Evolutionary conservation across 2,329 filamentous ascomycete species (phyloP), one percentile per base, ranked within the genome.

Genomic region (Lachnellula occidentalis): DNA sequence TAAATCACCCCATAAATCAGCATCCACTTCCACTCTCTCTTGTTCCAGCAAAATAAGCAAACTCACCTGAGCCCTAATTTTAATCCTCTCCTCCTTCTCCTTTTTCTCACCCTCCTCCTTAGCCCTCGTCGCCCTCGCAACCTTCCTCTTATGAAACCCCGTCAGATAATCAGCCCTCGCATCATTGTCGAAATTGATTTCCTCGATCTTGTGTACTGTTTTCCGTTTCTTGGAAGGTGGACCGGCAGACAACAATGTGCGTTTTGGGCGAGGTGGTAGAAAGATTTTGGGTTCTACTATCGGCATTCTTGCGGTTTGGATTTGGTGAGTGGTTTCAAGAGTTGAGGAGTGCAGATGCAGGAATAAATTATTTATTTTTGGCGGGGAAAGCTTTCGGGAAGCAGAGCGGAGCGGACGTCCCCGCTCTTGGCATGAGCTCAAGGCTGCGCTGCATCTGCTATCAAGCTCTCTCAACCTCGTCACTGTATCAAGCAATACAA

Each of bases 81-180:
- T 76, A 54, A 92, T 80, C 68, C 80, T 88, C 70, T 96, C 92
- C 66, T 91, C 82, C 48, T 86, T 83, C 47, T 86, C 90, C 68
- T 81, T 85, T 71, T 90, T 87, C 45, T 82, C 85, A 3, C 90
- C 89, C 63, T 87, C 78, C 62, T 94, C 90, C 67, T 94, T 88
- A 1, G 92, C 92, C 71, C 86, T 78, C 74, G 95, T 95, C 62
- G 86, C 84, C 37, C 94, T 82, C 70, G 90, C 87, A 51, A 88
- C 75, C 72, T 96, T 97, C 71, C 94, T 87, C 78, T 97, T 99
- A 76, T 92, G 92, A 73, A 99, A 99, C 2, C 94, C 94, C 0
- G 91, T 96, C 55, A 99, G 78, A 69, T 89, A 99, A 67, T 97
- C 91, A 61, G 87, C 76, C 61, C 94, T 86, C 45, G 88, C 88